Evolutionary conservation across 495 filamentous ascomycete genomes (phyloP), one percentile per base, ranked within the genome.

Genomic region (Aspergillus egyptiacus): DNA sequence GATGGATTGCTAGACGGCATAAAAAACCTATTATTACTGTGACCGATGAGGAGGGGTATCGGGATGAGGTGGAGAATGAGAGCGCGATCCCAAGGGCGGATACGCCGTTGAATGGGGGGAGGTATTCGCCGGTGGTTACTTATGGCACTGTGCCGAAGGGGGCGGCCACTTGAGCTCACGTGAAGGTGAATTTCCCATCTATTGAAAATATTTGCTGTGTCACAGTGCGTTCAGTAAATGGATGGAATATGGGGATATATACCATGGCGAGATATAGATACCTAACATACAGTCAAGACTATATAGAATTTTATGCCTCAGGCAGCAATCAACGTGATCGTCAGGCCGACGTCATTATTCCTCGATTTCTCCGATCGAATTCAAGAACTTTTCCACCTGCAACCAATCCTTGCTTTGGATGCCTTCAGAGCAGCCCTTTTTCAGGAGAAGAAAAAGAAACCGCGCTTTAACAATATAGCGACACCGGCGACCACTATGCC

Each of bases 1-100:
- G 78, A 39, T 68, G 76, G 63, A 67, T 86, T 39, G 79, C 80
- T 32, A 63, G 58, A 40, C 62, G 58, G 6, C 51, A 75, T 63
- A 55, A 66, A 9, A 49, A 67, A 54, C 47, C 61, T 30, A 37
- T 64, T 22, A 51, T 13, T 19, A 5, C 22, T 2, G 33, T 48
- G 1, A 46, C 11, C 15, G 51, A 61, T 19, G 55, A 58, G 10
- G 60, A 69, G 33, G 35, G 53, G 7, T 60, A 54, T 55, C 45
- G 46, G 1, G 55, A 62, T 53, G 60, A 60, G 25, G 22, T 34
- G 0, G 38, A n/a, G n/a, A n/a, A 6, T 31, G 56, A 46, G 18
- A 47, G 27, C 2, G 40, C 48, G 5, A 53, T 55, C 1, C 20
- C 54, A 3, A 25, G 41, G 41, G 41, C 18, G 20, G 41, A 44